These are phyloP conservation scores for Colletotrichum camelliae DNA, from an alignment of 2,329 filamentous ascomycete species.

Conservation along the genomic window DNA sequence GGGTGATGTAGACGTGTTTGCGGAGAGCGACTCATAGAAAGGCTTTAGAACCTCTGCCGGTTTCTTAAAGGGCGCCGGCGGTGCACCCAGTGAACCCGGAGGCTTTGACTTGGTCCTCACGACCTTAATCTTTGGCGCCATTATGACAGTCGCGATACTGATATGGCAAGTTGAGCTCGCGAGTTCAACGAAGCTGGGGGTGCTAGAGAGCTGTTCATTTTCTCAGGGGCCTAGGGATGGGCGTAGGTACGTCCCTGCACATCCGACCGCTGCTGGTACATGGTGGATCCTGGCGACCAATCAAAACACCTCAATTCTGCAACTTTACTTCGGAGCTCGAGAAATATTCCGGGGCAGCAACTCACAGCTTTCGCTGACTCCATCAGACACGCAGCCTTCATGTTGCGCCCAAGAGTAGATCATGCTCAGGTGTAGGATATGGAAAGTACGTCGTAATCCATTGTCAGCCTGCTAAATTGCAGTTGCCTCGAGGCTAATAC, in stretches of 20 bases:
- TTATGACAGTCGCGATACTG: slow-evolving; percentile 7
- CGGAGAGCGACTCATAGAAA: slow-evolving; percentile 72
- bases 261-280: not conserved
- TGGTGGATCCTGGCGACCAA: not conserved
- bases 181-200: not conserved
- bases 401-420: slow-evolving; percentile 10
- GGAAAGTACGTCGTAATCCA: slow-evolving; percentile 37
- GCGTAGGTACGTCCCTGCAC: not conserved
- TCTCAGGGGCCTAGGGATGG: not conserved
- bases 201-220: not conserved
- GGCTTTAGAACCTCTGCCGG: slow-evolving; percentile 67
- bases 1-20: slow-evolving; percentile 80
- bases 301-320: not conserved
- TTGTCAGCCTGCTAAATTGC: not conserved
- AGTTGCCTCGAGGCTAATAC: slow-evolving; percentile 3
- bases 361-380: not conserved
- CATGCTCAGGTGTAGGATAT: slow-evolving; percentile 50
- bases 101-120: slow-evolving; percentile 34
- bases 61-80: slow-evolving; percentile 71
- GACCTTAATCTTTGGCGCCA: slow-evolving; percentile 34
- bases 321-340: not conserved
- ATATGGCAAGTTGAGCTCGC: not conserved
- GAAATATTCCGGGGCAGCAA: not conserved
- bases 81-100: slow-evolving; percentile 36
- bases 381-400: slow-evolving; percentile 1